These are phyloP conservation scores for Mrakia gelida DNA, from an alignment of 768 basidiomycete genomes.

Conservation along the genomic window DNA sequence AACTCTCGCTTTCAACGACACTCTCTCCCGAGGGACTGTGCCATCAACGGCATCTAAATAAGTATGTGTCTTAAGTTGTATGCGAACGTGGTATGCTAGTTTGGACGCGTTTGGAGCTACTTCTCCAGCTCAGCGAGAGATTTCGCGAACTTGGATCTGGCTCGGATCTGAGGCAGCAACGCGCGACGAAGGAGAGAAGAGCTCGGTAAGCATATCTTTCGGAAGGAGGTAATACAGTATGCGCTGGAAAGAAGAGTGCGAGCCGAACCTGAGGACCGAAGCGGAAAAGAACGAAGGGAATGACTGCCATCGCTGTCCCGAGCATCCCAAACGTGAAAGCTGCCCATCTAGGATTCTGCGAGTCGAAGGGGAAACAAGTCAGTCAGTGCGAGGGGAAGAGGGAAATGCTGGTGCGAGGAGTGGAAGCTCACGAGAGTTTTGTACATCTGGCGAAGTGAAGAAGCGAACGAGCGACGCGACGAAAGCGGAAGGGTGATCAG, in stretches of 20 bases:
- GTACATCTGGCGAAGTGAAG: not conserved
- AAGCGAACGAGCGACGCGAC: too few species aligned
- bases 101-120: not conserved
- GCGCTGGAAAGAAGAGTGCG: not conserved
- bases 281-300: not conserved
- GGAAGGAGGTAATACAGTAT: too few species aligned
- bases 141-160: not conserved
- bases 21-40: too few species aligned
- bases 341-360: not conserved
- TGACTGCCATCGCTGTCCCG: not conserved
- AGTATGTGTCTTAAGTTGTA: too few species aligned
- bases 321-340: not conserved
- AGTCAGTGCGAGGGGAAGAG: too few species aligned
- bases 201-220: not conserved
- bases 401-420: too few species aligned
- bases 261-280: not conserved
- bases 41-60: too few species aligned
- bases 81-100: too few species aligned
- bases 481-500: too few species aligned
- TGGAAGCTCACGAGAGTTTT: not conserved
- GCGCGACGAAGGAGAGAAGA: not conserved
- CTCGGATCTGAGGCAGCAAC: not conserved
- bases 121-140: not conserved
- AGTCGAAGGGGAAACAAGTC: too few species aligned
- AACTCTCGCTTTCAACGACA: too few species aligned